Evolutionary conservation across 192 early-diverging fungal species (phyloP).

Genomic region (Linnemannia schmuckeri): DNA sequence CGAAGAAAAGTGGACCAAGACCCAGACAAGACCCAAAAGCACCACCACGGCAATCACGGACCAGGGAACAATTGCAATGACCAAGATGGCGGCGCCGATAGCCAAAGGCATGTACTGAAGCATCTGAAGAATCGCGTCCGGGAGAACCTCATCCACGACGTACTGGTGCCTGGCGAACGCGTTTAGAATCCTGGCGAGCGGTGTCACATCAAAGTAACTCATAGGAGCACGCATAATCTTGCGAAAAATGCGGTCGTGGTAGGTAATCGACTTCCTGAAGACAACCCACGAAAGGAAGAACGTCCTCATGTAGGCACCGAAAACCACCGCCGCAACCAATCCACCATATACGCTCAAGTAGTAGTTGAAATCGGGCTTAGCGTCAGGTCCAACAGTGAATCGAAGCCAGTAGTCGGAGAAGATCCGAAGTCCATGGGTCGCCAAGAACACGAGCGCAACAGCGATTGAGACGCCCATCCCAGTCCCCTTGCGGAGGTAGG

Average conservation of each 20-base stretch:
- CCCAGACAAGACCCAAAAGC: constrained; percentile 54
- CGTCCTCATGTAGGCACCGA: constrained; percentile 69
- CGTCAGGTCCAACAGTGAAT: constrained; percentile 42
- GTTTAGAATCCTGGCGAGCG: constrained; percentile 77
- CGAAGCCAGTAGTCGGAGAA: constrained; percentile 65
- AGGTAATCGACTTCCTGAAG: constrained; percentile 64
- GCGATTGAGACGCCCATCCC: constrained; percentile 65
- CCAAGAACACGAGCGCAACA: constrained; percentile 65
- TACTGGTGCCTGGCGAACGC: constrained; percentile 64
- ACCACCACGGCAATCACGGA: constrained; percentile 66
- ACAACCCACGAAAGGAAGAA: constrained; percentile 63
- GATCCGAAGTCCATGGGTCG: constrained; percentile 73
- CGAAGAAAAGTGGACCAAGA: constrained; percentile 57
- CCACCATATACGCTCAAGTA: constrained; percentile 70
- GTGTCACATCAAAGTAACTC: constrained; percentile 78
- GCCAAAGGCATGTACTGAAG: constrained; percentile 54
- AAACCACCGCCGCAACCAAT: constrained; percentile 61
- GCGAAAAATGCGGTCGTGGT: constrained; percentile 69
- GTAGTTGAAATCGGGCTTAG: constrained; percentile 54
- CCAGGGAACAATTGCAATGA: constrained; percentile 73
- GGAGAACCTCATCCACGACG: constrained; percentile 57
- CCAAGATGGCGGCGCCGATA: constrained; percentile 69
- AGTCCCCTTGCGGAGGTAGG: constrained; percentile 58
- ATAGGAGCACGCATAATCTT: constrained; percentile 79
- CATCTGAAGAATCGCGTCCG: constrained; percentile 55